phyloP scores from a whole-genome alignment of 352 stramenopile species.

The Phytopythium sindhum region DNA sequence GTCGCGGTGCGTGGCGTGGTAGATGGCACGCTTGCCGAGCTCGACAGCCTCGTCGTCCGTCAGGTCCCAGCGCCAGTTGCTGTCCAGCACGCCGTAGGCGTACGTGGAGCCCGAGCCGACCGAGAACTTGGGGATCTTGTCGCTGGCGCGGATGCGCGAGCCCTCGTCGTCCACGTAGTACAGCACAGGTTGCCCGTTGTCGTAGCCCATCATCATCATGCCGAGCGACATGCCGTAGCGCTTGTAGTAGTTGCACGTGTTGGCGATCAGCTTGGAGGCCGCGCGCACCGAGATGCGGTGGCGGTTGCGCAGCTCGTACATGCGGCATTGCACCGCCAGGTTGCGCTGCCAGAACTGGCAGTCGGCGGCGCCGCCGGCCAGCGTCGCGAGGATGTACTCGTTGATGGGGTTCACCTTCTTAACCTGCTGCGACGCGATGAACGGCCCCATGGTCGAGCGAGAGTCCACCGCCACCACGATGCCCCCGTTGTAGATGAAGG shows the following conservation, averaged over 20 bases:
- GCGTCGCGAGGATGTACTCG: constrained; percentile 98
- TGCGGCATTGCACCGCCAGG: constrained; percentile 92
- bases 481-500: constrained; percentile 98
- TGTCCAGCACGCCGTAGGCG: constrained; percentile 99
- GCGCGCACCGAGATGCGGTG: constrained; percentile 98
- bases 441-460: constrained; percentile 97
- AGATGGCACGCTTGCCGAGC: constrained; percentile 98
- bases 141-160: constrained; percentile 95
- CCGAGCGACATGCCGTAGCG: constrained; percentile 94
- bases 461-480: constrained; percentile 99
- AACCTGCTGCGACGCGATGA: constrained; percentile 98
- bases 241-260: constrained; percentile 98
- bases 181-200: constrained; percentile 96
- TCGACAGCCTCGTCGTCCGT: constrained; percentile 99
- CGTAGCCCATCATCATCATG: constrained; percentile 99
- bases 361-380: constrained; percentile 98
- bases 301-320: constrained; percentile 99
- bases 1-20: constrained; percentile 99
- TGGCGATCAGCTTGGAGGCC: constrained; percentile 98
- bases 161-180: constrained; percentile 99
- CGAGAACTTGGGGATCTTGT: constrained; percentile 95
- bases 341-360: constrained; percentile 99
- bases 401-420: constrained; percentile 99
- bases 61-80: constrained; percentile 94
- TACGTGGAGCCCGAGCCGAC: constrained; percentile 99